These are phyloP conservation scores for Rhizopogon sp. DNA, from an alignment of 768 basidiomycete species.

Conservation along the genomic window DNA sequence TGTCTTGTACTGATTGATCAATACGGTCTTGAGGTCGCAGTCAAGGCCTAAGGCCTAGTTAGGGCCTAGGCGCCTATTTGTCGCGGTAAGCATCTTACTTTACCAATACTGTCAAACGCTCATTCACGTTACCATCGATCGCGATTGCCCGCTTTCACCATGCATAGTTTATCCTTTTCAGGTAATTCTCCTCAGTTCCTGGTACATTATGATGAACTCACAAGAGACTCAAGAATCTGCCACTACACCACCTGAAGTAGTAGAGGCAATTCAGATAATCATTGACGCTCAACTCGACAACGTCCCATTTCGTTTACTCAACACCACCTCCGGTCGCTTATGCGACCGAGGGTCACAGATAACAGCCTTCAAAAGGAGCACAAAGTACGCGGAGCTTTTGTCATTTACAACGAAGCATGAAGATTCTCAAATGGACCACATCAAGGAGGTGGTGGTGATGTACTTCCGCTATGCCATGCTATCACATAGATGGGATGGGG, in stretches of 20 bases:
- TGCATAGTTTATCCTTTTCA: too few relatives aligned
- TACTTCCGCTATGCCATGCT: not conserved
- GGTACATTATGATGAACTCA: too few relatives aligned
- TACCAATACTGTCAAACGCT: too few relatives aligned
- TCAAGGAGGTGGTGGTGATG: not conserved
- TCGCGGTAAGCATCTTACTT: too few relatives aligned
- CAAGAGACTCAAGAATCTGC: too few relatives aligned
- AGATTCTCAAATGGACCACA: not conserved
- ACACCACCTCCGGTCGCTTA: not conserved
- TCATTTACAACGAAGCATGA: not conserved
- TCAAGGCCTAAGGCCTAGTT: too few relatives aligned
- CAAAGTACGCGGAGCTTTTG: not conserved
- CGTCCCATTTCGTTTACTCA: not conserved
- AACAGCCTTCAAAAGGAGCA: not conserved
- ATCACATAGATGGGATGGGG: not conserved
- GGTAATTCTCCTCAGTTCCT: too few relatives aligned
- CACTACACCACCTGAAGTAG: not conserved
- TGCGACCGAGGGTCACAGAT: not conserved
- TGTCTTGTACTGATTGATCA: too few relatives aligned
- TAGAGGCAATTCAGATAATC: not conserved
- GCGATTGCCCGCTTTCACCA: too few relatives aligned
- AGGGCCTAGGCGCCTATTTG: too few relatives aligned
- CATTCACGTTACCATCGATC: too few relatives aligned
- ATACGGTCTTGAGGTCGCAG: too few relatives aligned
- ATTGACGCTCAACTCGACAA: not conserved